Conservation (phyloP, 2,329 filamentous ascomycete species). For the Microascus cirrosus region DNA sequence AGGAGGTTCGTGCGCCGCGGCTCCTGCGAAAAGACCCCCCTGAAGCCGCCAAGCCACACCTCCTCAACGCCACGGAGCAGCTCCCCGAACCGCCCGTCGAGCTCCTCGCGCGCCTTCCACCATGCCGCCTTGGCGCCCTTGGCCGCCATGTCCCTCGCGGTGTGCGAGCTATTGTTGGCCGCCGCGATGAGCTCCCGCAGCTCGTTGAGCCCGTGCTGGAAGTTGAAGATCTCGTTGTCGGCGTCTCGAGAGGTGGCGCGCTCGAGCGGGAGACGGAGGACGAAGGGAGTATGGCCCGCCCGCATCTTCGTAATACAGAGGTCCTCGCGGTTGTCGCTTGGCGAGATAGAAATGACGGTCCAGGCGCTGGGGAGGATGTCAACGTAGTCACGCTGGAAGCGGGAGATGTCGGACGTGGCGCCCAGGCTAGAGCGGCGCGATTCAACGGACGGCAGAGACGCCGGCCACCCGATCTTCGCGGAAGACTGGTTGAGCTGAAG, state of each 20-base stretch:
- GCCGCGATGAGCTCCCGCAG: constrained; percentile 70
- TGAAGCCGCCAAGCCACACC: constrained; percentile 91
- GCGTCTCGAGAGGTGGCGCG: constrained; percentile 71
- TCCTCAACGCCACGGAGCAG: constrained; percentile 80
- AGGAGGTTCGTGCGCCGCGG: constrained; percentile 51
- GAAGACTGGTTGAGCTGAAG: constrained; percentile 31
- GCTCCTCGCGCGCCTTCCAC: constrained; percentile 76
- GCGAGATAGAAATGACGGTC: constrained; percentile 75
- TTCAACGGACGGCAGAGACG: constrained; percentile 1
- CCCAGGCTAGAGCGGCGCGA: constrained; percentile 31
- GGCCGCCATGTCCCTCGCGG: constrained; percentile 55
- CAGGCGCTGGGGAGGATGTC: constrained; percentile 75
- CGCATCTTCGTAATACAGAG: constrained; percentile 82
- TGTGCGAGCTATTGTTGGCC: constrained; percentile 77
- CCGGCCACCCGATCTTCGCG: constrained; percentile 11
- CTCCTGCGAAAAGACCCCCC: constrained; percentile 79
- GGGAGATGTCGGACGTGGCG: constrained; percentile 37
- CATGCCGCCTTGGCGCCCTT: constrained; percentile 71
- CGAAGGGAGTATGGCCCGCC: constrained; percentile 65
- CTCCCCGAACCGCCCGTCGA: constrained; percentile 67
- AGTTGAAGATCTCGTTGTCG: constrained; percentile 71
- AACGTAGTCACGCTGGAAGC: constrained; percentile 71
- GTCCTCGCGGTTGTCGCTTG: constrained; percentile 75
- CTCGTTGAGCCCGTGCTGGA: constrained; percentile 67
- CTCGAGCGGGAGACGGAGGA: constrained; percentile 75